phyloP scores from a whole-genome alignment of 805 yeast genomes.

The Nakazawaea laoshanensis region DNA sequence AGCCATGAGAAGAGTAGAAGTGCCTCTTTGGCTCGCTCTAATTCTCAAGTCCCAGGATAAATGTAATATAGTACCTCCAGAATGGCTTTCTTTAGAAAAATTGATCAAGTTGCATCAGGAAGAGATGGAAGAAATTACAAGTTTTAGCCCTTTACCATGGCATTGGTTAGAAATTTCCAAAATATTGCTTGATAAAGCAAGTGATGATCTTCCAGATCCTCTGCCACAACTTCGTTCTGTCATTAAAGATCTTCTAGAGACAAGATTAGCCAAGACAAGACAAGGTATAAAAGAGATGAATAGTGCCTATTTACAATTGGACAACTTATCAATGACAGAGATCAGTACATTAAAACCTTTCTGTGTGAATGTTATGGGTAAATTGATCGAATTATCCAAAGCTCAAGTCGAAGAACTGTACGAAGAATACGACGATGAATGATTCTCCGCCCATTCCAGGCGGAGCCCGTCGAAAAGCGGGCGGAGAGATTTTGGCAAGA shows the following conservation, averaged over 20 bases:
- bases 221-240: conserved; percentile 61
- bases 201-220: conserved; percentile 73
- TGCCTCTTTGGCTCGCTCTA: conserved; percentile 87
- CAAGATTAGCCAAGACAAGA: conserved; percentile 71
- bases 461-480: too few relatives aligned
- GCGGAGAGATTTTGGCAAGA: too few relatives aligned
- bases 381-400: conserved; percentile 25
- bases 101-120: conserved; percentile 54
- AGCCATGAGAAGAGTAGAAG: conserved; percentile 59
- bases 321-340: conserved; percentile 76
- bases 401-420: conserved; percentile 1
- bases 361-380: conserved; percentile 72
- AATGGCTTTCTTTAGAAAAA: conserved; percentile 59
- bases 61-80: conserved; percentile 80
- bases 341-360: conserved; percentile 85
- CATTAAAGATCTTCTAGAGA: conserved; percentile 78
- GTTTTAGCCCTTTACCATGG: conserved; percentile 72
- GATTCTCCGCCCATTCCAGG: too few relatives aligned
- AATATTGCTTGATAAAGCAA: conserved; percentile 53
- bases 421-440: conserved; percentile 1
- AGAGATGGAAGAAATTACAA: conserved; percentile 48
- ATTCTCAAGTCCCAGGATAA: conserved; percentile 76
- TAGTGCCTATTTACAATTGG: conserved; percentile 74
- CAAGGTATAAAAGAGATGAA: conserved; percentile 73
- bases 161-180: conserved; percentile 83